Base-by-base conservation (phyloP, 192 early-diverging fungal species). In the Coemansia sp. region DNA sequence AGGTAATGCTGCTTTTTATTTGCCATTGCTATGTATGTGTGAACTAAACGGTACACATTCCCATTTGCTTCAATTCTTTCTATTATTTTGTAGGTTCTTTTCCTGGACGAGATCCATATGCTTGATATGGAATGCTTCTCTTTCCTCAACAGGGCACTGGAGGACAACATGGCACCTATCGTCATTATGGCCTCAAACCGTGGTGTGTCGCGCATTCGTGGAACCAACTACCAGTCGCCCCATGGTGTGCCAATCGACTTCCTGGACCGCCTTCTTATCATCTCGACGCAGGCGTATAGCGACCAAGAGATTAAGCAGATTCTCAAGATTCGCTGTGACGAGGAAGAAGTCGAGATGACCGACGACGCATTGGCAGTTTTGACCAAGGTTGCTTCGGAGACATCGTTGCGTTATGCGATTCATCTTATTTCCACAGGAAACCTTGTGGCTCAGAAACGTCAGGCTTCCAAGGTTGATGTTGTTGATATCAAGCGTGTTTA, bases 81-180 rank as follows among this genome's bases (percentile, higher is more conserved):
- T 45, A 3, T 5, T 45, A 25, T 12, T 5, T 16, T 45, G 17
- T 45, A 45, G 42, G 42, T 96, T 32, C 86, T 99, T 56, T 99
- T 99, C 75, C 94, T 99, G 67, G 97, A 99, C 73, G 97, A 99
- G 83, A 96, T 99, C 34, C 97, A 99, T 76, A 98, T 98, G 92
- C 93, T 99, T 36, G 97, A 99, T 56, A 98, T 99, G 78, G 97
- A 99, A 76, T 99, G 96, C 71, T 99, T 99, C 73, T 98, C 97
- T 18, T 99, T 93, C 87, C 73, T 99, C 56, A 99, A 99, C 74
- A 89, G 96, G 22, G 97, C 97, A 5, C 85, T 99, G 6, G 97
- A 99, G 80, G 94, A 96, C 69, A 88, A 90, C 38, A 86, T 97
- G 89, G 95, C 97, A 3, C 97, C 97, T 7, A 89, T 99, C 17